Evolutionary conservation across 805 yeast species (phyloP).

Genomic region (Candida vartiovaarae): DNA sequence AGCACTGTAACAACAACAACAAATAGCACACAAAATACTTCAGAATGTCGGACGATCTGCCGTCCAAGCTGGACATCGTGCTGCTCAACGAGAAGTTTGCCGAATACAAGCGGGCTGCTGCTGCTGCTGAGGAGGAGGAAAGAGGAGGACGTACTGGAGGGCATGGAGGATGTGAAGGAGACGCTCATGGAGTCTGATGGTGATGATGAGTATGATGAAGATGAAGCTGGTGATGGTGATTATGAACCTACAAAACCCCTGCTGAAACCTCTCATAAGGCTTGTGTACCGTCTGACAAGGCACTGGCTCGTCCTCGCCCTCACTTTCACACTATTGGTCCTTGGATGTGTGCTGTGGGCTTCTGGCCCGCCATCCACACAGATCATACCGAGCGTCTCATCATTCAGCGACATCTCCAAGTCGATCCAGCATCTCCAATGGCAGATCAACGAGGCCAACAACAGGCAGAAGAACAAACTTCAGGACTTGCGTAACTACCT

Average conservation of each 20-base stretch:
- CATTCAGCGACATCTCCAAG: conserved; percentile 16
- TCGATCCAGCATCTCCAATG: conserved; percentile 17
- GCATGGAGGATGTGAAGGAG: conserved; percentile 3
- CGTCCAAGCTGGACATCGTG: conserved; percentile 4
- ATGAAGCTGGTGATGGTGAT: conserved; percentile 1
- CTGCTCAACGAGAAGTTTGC: conserved; percentile 8
- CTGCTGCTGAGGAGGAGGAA: conserved; percentile 1
- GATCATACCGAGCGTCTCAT: conserved; percentile 10
- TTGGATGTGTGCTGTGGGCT: too few relatives aligned
- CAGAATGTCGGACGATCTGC: conserved; percentile 1
- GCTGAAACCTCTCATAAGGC: too few relatives aligned
- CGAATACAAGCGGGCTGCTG: conserved; percentile 4
- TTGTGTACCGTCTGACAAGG: too few relatives aligned
- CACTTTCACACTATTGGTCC: too few relatives aligned
- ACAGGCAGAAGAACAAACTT: conserved; percentile 14
- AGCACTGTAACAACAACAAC: neutral
- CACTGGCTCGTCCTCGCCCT: too few relatives aligned
- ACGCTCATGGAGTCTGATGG: conserved; percentile 2
- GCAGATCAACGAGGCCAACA: conserved; percentile 20
- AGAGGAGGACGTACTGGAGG: neutral
- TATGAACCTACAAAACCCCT: neutral
- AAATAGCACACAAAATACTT: neutral
- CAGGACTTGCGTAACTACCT: conserved; percentile 15
- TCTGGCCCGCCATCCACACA: neutral
- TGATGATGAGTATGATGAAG: conserved; percentile 3